A percentile compares a stretch with the other conserved stretches of the same genome.
phyloP scores from a whole-genome alignment of 208 protist genomes.

The Spongospora subterranea region DNA sequence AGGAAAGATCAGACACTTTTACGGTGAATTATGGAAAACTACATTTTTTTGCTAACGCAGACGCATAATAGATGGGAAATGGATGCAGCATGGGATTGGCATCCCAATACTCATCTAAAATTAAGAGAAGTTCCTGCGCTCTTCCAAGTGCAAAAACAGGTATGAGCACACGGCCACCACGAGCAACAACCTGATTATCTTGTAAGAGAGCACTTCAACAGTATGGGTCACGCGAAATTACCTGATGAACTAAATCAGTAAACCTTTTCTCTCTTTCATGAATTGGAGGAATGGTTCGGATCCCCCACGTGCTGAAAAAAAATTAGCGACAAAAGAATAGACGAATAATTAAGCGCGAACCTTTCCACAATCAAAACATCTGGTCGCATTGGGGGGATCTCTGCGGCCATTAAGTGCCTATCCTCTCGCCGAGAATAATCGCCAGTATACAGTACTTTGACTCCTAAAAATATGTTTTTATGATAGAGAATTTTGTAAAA shows the following conservation, averaged over 20 bases:
- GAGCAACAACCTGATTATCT: slow-evolving; percentile 83
- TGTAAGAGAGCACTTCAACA: no score
- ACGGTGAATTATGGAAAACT: not conserved
- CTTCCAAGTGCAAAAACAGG: slow-evolving; percentile 97
- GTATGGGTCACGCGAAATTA: no score
- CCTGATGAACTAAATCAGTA: slow-evolving; percentile 74
- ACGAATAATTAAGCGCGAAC: not conserved
- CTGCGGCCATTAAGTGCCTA: slow-evolving; percentile 95
- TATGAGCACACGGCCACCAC: slow-evolving; percentile 94
- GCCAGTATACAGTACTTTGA: slow-evolving; percentile 94
- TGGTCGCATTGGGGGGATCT: slow-evolving; percentile 84
- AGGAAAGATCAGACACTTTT: not conserved
- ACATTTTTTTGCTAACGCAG: slow-evolving; percentile 89
- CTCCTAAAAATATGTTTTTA: not conserved
- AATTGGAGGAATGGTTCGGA: slow-evolving; percentile 89
- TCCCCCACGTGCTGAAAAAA: slow-evolving; percentile 91
- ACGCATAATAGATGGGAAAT: slow-evolving; percentile 98
- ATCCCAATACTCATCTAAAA: slow-evolving; percentile 98
- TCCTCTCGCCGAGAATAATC: slow-evolving; percentile 94
- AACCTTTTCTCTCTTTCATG: slow-evolving; percentile 93
- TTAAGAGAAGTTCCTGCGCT: slow-evolving; percentile 96
- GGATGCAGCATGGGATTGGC: slow-evolving; percentile 92
- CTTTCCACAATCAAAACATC: slow-evolving; percentile 96
- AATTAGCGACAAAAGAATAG: not conserved
- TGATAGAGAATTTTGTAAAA: no score